Conservation (phyloP, 176 grass and related monocot species). For the Aegilops speltoides region DNA sequence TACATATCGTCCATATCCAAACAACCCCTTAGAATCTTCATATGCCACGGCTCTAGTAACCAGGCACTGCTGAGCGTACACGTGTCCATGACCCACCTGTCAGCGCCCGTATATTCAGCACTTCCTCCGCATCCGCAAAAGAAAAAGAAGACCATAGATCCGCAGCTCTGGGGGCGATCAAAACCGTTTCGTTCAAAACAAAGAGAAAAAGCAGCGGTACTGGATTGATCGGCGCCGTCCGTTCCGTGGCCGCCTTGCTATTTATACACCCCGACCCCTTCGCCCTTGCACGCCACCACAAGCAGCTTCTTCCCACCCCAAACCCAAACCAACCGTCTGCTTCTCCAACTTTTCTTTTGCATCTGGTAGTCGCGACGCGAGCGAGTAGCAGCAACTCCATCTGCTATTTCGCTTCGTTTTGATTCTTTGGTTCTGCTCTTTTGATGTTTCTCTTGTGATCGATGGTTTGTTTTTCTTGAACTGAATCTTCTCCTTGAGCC, state of each 20-base stretch:
- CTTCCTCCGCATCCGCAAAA: no score
- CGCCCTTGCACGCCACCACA: neutral
- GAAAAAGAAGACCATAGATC: neutral
- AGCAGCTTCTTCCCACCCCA: neutral
- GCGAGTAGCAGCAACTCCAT: neutral
- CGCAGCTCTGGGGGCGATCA: neutral
- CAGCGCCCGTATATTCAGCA: no score
- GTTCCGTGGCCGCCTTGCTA: neutral
- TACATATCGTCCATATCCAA: no score
- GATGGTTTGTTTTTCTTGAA: neutral
- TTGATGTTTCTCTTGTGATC: neutral
- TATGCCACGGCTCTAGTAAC: no score
- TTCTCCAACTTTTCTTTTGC: neutral
- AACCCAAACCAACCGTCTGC: neutral
- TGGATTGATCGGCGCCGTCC: neutral
- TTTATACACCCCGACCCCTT: neutral
- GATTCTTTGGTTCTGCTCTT: neutral
- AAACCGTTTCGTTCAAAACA: neutral
- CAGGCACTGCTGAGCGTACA: no score
- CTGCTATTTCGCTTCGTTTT: neutral
- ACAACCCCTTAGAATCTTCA: no score
- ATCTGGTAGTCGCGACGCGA: neutral
- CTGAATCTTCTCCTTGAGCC: neutral
- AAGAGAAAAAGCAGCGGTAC: neutral
- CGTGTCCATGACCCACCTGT: no score